Evolutionary conservation across 106 monocot genomes (phyloP).

Genomic region (Allium fistulosum): DNA sequence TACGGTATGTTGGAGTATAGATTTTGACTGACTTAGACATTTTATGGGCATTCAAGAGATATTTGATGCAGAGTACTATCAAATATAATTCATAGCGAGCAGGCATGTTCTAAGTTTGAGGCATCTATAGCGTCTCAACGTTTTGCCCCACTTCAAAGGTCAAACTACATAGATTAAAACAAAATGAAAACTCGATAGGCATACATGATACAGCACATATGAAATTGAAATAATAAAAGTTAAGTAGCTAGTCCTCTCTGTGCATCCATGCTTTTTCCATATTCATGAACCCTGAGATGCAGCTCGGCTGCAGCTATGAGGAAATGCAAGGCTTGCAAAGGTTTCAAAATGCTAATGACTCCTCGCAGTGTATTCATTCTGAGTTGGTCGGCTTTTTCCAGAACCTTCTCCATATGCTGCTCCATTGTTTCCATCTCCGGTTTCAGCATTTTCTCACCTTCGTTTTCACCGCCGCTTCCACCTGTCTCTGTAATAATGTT

Average conservation of each 20-base stretch:
- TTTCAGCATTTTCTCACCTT: constrained; percentile 19
- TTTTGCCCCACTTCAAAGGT: no score
- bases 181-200: no score
- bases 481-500: constrained; percentile 8
- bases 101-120: no score
- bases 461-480: background rate
- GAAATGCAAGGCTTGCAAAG: constrained; percentile 61
- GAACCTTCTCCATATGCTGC: constrained; percentile 30
- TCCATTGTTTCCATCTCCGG: constrained; percentile 24
- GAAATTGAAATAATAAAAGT: no score
- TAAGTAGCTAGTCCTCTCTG: background rate
- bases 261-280: constrained; percentile 42
- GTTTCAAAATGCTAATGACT: constrained; percentile 31
- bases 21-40: no score
- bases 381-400: constrained; percentile 37
- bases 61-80: no score
- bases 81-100: no score
- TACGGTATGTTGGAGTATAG: no score
- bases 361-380: constrained; percentile 37
- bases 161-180: no score
- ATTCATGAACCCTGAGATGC: constrained; percentile 47
- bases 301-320: constrained; percentile 58
- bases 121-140: no score
- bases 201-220: no score
- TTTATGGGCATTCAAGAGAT: no score